phyloP scores from a whole-genome alignment of 225 moss, liverwort and hornwort genomes.

The Antitrichia curtipendula region DNA sequence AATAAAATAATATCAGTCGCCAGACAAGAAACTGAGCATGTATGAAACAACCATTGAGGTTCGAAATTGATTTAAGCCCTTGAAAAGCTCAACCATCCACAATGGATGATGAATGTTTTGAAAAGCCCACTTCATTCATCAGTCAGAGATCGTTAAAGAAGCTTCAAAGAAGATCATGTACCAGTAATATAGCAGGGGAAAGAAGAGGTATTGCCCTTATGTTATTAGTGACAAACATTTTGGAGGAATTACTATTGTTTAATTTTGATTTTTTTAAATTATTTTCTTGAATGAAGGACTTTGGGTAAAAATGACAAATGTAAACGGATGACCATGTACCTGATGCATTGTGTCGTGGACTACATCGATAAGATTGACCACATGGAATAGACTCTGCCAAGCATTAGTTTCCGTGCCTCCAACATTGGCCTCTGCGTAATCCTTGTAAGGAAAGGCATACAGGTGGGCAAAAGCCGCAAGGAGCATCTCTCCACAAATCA shows the following conservation, averaged over 20 bases:
- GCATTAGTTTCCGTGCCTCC: conserved; percentile 56
- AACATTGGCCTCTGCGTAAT: conserved; percentile 89
- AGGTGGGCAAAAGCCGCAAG: conserved; percentile 79
- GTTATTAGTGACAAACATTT: not conserved
- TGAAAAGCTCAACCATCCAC: not conserved
- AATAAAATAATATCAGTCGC: not conserved
- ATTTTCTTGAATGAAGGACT: not conserved
- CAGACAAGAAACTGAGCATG: not conserved
- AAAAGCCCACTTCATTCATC: not conserved
- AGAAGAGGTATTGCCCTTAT: not conserved
- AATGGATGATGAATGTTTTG: not conserved
- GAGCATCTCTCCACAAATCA: conserved; percentile 91
- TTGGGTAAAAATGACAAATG: not conserved
- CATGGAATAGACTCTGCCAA: conserved; percentile 74
- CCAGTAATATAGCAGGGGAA: not conserved
- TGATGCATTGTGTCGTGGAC: conserved; percentile 99
- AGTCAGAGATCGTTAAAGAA: not conserved
- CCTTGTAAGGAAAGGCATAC: conserved; percentile 93
- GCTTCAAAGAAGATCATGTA: not conserved
- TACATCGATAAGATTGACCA: conserved; percentile 88
- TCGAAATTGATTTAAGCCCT: not conserved
- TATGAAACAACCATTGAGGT: not conserved
- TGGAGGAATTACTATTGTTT: not conserved
- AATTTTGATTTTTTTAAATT: no score
- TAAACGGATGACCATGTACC: conserved; percentile 16